Conservation (phyloP, 345 rosid genomes). For the Rhodamnia argentea region DNA sequence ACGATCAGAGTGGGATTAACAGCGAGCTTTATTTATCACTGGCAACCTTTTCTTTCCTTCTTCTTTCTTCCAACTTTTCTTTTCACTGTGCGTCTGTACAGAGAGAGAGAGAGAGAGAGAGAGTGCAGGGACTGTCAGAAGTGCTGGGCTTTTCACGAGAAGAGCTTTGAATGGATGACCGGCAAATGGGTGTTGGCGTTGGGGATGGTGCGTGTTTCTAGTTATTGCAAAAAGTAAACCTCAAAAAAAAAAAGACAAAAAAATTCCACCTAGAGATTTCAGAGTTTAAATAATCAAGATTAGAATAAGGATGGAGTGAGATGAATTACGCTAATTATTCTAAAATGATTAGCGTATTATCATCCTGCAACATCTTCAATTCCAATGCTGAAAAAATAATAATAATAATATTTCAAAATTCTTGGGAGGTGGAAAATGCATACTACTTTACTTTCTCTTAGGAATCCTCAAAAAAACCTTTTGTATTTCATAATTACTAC, state of each 20-base stretch:
- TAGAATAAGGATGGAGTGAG: not conserved
- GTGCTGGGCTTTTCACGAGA: constrained; percentile 17
- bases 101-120: not conserved
- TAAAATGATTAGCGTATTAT: constrained; percentile 49
- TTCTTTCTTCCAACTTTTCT: not conserved
- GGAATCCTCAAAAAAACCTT: not conserved
- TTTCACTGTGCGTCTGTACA: not conserved
- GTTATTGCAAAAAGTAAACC: constrained; percentile 22
- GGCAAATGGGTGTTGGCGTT: not conserved
- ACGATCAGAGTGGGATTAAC: not conserved
- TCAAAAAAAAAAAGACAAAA: constrained; percentile 9
- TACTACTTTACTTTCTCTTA: not conserved
- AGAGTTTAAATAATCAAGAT: not conserved
- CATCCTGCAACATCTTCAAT: not conserved
- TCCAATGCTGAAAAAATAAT: not conserved
- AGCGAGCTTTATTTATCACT: not conserved
- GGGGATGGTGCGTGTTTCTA: not conserved
- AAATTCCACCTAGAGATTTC: not conserved
- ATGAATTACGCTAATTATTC: constrained; percentile 62
- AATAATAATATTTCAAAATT: not conserved
- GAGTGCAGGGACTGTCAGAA: constrained; percentile 5
- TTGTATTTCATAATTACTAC: not conserved
- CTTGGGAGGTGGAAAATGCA: not conserved
- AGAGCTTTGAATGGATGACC: constrained; percentile 22
- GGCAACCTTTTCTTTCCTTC: not conserved